These are phyloP conservation scores for Ophiostoma australiae DNA, from an alignment of 2,329 filamentous ascomycete species.

Conservation along the genomic window DNA sequence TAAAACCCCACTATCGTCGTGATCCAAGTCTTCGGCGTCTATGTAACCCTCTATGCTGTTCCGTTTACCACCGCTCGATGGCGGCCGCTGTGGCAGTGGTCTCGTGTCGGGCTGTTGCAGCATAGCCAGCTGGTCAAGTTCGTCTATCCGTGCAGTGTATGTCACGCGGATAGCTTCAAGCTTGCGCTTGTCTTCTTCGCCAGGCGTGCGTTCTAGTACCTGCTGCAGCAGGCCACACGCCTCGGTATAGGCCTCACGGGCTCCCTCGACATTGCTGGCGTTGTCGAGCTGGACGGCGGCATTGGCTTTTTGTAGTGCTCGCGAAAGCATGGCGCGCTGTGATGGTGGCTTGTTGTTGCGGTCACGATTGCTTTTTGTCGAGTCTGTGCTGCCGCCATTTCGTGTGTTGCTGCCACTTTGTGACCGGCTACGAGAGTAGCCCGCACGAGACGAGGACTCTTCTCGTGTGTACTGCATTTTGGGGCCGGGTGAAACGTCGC, in stretches of 20 bases:
- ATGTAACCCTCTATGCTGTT: conserved; percentile 31
- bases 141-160: conserved; percentile 83
- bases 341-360: conserved; percentile 51
- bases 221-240: conserved; percentile 83
- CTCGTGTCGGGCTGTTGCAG: conserved; percentile 57
- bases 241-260: conserved; percentile 83
- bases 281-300: conserved; percentile 94
- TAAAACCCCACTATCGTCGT: conserved; percentile 4
- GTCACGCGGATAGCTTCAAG: conserved; percentile 88
- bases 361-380: conserved; percentile 35
- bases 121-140: conserved; percentile 68
- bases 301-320: conserved; percentile 90
- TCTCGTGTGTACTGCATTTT: conserved; percentile 37
- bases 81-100: conserved; percentile 66
- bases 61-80: conserved; percentile 42
- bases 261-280: conserved; percentile 88
- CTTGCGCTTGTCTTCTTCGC: conserved; percentile 82
- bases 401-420: conserved; percentile 38
- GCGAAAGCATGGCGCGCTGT: conserved; percentile 95
- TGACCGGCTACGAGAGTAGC: conserved; percentile 46
- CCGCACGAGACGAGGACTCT: conserved; percentile 29
- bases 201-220: conserved; percentile 78
- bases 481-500: conserved; percentile 8
- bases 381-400: conserved; percentile 40
- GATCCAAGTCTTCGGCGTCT: conserved; percentile 39